These are phyloP conservation scores for Ustilago sp. DNA, from an alignment of 1,284 basidiomycete genomes.

Conservation along the genomic window DNA sequence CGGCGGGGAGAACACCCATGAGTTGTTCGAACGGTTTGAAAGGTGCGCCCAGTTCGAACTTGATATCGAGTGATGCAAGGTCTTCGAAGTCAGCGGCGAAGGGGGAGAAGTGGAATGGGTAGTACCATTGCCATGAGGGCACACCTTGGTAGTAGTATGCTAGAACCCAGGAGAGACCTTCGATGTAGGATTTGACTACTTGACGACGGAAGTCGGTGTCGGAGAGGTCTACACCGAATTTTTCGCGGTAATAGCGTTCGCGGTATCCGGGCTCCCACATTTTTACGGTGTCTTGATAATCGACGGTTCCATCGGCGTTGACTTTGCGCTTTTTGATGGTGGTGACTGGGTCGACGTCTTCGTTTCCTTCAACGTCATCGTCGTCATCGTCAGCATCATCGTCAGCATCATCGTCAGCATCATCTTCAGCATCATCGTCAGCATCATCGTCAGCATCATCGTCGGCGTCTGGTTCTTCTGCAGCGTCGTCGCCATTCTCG, in stretches of 20 bases:
- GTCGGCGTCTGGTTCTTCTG: conserved; percentile 12
- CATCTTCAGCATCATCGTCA: conserved; percentile 75
- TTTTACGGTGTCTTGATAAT: conserved; percentile 93
- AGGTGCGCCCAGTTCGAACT: conserved; percentile 82
- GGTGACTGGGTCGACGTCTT: conserved; percentile 55
- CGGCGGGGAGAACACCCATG: conserved; percentile 97
- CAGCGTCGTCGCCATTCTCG: conserved; percentile 10
- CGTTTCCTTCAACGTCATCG: conserved; percentile 73
- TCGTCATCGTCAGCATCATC: conserved; percentile 74
- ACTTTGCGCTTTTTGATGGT: conserved; percentile 58
- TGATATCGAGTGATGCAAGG: conserved; percentile 79
- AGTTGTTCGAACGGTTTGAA: conserved; percentile 98
- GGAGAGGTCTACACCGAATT: conserved; percentile 83
- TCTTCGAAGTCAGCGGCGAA: conserved; percentile 95
- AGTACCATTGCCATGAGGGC: conserved; percentile 99
- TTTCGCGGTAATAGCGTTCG: conserved; percentile 93
- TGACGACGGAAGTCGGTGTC: conserved; percentile 81
- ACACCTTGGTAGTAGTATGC: conserved; percentile 97
- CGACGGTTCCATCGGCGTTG: conserved; percentile 74
- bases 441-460: conserved; percentile 41
- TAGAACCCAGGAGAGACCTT: conserved; percentile 95
- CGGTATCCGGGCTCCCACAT: conserved; percentile 78
- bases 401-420: conserved; percentile 31
- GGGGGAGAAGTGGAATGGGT: conserved; percentile 97
- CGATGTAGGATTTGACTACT: conserved; percentile 87